Evolutionary conservation across 306 rosid species (phyloP).

Genomic region (Vigna trinervia): DNA sequence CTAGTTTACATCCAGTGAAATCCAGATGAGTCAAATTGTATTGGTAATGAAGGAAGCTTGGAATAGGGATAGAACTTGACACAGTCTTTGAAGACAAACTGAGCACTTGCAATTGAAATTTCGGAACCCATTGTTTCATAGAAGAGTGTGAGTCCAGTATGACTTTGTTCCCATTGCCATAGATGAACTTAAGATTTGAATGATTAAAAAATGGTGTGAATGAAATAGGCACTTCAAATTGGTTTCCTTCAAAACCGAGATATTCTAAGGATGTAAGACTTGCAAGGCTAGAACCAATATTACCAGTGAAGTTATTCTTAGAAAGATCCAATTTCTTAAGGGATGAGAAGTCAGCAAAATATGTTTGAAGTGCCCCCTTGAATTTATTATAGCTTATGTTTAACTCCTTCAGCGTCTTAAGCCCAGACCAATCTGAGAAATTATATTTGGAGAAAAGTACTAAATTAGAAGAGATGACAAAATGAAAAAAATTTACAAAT

Average conservation of each 20-base stretch:
- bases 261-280: constrained; percentile 32
- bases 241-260: constrained; percentile 1
- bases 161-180: constrained; percentile 17
- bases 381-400: not conserved
- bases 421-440: constrained; percentile 29
- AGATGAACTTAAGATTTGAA: constrained; percentile 15
- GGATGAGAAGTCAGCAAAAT: constrained; percentile 28
- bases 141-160: not conserved
- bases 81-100: not conserved
- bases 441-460: not conserved
- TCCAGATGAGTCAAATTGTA: not conserved
- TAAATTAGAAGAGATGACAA: not conserved
- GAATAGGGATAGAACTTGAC: not conserved
- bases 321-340: constrained; percentile 7
- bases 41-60: constrained; percentile 32
- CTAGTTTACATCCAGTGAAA: not conserved
- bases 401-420: constrained; percentile 29
- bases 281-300: constrained; percentile 14
- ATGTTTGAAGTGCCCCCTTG: constrained; percentile 31
- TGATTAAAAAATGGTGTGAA: constrained; percentile 15
- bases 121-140: constrained; percentile 1
- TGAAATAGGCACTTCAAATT: constrained; percentile 37
- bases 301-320: not conserved
- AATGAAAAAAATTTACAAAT: not conserved
- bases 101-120: constrained; percentile 29